Evolutionary conservation across 2,329 filamentous ascomycete genomes (phyloP).

Genomic region (Acrodontium crateriforme): DNA sequence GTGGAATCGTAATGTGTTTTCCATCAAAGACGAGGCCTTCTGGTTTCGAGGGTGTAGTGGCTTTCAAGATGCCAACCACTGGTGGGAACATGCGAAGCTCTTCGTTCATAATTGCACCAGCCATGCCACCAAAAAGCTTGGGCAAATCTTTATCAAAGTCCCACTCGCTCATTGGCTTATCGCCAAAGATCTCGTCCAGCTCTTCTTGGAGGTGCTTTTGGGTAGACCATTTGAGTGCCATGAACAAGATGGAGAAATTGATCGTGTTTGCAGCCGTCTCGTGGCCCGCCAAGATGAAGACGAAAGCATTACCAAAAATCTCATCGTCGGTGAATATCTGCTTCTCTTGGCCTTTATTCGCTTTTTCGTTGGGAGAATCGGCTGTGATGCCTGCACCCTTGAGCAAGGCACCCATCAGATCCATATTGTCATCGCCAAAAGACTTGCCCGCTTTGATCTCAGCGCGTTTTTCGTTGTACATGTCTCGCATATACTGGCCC

Average conservation of each 20-base stretch:
- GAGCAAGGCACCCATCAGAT: constrained; percentile 43
- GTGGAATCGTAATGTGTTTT: constrained; percentile 44
- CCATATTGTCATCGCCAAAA: constrained; percentile 33
- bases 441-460: constrained; percentile 27
- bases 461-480: constrained; percentile 48
- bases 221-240: constrained; percentile 50
- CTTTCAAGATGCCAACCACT: constrained; percentile 59
- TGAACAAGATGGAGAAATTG: constrained; percentile 54
- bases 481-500: constrained; percentile 54
- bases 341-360: constrained; percentile 30
- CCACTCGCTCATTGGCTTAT: constrained; percentile 48
- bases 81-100: constrained; percentile 60
- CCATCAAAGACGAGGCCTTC: constrained; percentile 49
- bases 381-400: constrained; percentile 28
- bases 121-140: constrained; percentile 52
- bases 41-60: constrained; percentile 26
- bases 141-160: constrained; percentile 55
- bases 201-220: constrained; percentile 57
- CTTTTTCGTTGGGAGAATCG: constrained; percentile 26
- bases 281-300: constrained; percentile 57
- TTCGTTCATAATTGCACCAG: constrained; percentile 66
- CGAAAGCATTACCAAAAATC: constrained; percentile 56
- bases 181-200: constrained; percentile 50
- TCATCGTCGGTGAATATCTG: constrained; percentile 45
- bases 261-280: constrained; percentile 67